Conservation (phyloP, 208 protist species). For the Trypanosoma platydactyli region DNA sequence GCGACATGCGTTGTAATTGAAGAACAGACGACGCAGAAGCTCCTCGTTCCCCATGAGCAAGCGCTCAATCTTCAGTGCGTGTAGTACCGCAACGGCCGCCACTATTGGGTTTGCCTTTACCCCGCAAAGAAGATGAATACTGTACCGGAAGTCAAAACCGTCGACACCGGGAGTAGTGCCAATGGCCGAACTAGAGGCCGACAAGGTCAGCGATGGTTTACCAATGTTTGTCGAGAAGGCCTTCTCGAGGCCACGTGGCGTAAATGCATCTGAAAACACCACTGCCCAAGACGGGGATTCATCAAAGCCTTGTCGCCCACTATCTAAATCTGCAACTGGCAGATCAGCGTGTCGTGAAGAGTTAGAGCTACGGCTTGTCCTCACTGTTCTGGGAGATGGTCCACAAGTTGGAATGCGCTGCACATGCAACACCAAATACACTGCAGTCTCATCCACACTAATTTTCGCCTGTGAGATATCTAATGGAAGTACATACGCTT, state of each 20-base stretch:
- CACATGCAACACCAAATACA: conserved; percentile 66
- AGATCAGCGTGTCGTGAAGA: neutral
- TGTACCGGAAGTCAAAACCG: conserved; percentile 50
- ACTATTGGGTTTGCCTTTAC: conserved; percentile 50
- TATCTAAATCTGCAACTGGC: conserved; percentile 8
- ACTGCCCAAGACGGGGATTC: conserved; percentile 43
- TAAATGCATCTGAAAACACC: conserved; percentile 57
- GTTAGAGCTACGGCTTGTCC: neutral
- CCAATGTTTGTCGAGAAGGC: conserved; percentile 45
- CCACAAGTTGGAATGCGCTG: conserved; percentile 32
- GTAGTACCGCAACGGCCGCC: conserved; percentile 37
- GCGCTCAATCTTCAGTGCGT: conserved; percentile 39
- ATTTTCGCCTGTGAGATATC: conserved; percentile 38
- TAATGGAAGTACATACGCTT: conserved; percentile 40
- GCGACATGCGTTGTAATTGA: conserved; percentile 19
- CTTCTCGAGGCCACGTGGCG: conserved; percentile 55
- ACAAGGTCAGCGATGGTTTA: conserved; percentile 1
- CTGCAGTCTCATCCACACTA: conserved; percentile 32
- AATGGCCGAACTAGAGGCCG: neutral
- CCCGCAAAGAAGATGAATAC: conserved; percentile 74
- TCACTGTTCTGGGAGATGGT: neutral
- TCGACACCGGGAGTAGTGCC: neutral
- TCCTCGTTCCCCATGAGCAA: conserved; percentile 39
- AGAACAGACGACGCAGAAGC: conserved; percentile 49
- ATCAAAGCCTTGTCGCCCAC: conserved; percentile 7